These are phyloP conservation scores for Mucor circinelloides DNA, from an alignment of 371 early-diverging fungal species.

Conservation along the genomic window DNA sequence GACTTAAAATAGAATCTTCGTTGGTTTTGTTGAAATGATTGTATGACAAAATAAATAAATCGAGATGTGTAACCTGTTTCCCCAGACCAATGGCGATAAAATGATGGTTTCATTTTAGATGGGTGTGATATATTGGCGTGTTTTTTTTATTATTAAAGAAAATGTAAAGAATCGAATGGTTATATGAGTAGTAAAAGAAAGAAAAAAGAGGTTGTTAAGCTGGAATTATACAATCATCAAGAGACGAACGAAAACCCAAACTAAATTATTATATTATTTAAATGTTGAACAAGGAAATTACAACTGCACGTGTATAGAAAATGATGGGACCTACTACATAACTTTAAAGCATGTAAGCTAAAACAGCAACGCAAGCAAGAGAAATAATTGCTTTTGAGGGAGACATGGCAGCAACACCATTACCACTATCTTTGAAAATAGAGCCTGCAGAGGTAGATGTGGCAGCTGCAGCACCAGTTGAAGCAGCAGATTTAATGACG, in stretches of 20 bases:
- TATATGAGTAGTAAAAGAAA: background rate
- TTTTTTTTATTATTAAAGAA: background rate
- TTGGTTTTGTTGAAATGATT: background rate
- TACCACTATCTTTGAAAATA: conserved; percentile 8
- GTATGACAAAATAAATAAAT: conserved; percentile 1
- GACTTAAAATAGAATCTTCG: background rate
- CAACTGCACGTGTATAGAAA: conserved; percentile 9
- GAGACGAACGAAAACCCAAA: background rate
- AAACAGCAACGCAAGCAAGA: conserved; percentile 28
- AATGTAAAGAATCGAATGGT: background rate
- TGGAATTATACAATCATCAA: background rate
- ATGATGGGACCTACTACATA: background rate
- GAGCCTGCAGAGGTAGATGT: conserved; percentile 16
- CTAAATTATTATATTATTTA: background rate
- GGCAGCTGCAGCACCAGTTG: conserved; percentile 11
- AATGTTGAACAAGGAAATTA: conserved; percentile 2
- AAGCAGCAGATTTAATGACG: conserved; percentile 1
- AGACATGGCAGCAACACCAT: conserved; percentile 17
- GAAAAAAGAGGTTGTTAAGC: background rate
- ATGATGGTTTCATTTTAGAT: background rate
- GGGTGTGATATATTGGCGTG: background rate
- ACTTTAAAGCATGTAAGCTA: conserved; percentile 20
- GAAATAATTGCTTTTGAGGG: conserved; percentile 23
- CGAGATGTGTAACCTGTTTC: background rate
- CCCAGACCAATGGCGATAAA: background rate